Base-by-base conservation (phyloP, 257 asterid species). In the Solanum tarapatanum region DNA sequence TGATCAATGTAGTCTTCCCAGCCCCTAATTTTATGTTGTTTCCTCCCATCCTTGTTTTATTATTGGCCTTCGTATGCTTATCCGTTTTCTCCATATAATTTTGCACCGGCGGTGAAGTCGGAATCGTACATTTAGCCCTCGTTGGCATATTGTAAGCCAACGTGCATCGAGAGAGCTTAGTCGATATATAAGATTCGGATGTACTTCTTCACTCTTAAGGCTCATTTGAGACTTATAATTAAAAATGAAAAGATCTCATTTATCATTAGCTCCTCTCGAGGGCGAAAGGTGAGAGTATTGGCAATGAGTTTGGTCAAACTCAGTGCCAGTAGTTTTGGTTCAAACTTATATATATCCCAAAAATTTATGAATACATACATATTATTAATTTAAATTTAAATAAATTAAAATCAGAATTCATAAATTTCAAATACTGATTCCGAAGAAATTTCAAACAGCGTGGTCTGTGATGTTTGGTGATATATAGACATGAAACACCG, bases 391-490 rank as follows among this genome's bases (percentile, higher is more conserved):
- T 62, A 6, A 73, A 73, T 17, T 36, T 36, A 36, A 36, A 36
- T 36, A 9, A 35, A 37, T 74, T 21, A 21, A 74, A 35, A 9
- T 9, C 0, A 9, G 0, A 6, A 35, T 6, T 68, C 5, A 74
- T 16, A 74, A 70, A 8, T 14, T 28, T 68, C 0, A 28, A 68
- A 28, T 64, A n/a, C 0, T 0, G 2, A 14, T 7, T 26, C 0
- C 10, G 11, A 8, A n/a, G 72, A 88, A 88, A 84, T 88, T 91
- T 91, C 94, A 19, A 91, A 87, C 13, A 2, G 74, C 85, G 93
- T 89, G 96, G 89, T 93, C 94, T 26, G 41, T 39, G 37, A 30
- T 60, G 79, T 39, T 55, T 30, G 83, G 68, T 16, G 37, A 75
- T 26, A 30, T 17, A 45, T 80, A 45, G 84, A 26, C 84, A 43